These are phyloP conservation scores for Boletus subcaerulescens DNA, from an alignment of 768 basidiomycete genomes.

Conservation along the genomic window DNA sequence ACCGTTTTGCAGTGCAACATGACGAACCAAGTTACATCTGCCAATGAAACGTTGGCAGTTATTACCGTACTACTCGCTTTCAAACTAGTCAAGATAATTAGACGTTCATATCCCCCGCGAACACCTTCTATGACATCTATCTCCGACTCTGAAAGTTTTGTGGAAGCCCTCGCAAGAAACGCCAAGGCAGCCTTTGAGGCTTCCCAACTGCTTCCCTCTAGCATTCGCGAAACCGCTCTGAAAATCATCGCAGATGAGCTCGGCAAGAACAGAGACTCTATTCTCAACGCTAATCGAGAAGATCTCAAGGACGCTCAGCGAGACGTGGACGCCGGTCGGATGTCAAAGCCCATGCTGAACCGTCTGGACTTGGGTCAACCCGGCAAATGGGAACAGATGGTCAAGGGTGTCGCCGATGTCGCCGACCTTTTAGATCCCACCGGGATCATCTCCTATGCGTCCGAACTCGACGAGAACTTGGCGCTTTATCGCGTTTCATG, in stretches of 20 bases:
- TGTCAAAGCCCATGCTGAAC: slow-evolving; percentile 80
- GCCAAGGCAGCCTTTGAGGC: slow-evolving; percentile 84
- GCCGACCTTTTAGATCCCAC: slow-evolving; percentile 84
- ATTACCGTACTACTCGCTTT: no score
- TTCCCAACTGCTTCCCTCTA: slow-evolving; percentile 73
- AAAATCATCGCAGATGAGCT: slow-evolving; percentile 67
- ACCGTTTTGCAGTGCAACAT: no score
- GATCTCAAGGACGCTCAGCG: slow-evolving; percentile 80
- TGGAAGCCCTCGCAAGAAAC: slow-evolving; percentile 65
- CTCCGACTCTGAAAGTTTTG: slow-evolving; percentile 21
- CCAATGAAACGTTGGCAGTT: no score
- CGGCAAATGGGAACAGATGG: slow-evolving; percentile 94
- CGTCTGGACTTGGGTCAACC: slow-evolving; percentile 75
- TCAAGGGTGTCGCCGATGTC: slow-evolving; percentile 87
- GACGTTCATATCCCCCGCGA: no score
- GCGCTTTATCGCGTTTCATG: slow-evolving; percentile 94
- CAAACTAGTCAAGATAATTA: no score
- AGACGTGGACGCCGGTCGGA: slow-evolving; percentile 79
- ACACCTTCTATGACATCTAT: slow-evolving; percentile 10
- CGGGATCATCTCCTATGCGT: slow-evolving; percentile 82
- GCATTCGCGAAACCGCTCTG: slow-evolving; percentile 71
- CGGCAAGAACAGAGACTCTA: slow-evolving; percentile 56
- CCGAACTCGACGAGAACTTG: slow-evolving; percentile 80
- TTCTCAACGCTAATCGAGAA: slow-evolving; percentile 75
- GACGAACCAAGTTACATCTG: no score